Evolutionary conservation across 371 early-diverging fungal genomes (phyloP).

Genomic region (Saksenaea vasiformis): DNA sequence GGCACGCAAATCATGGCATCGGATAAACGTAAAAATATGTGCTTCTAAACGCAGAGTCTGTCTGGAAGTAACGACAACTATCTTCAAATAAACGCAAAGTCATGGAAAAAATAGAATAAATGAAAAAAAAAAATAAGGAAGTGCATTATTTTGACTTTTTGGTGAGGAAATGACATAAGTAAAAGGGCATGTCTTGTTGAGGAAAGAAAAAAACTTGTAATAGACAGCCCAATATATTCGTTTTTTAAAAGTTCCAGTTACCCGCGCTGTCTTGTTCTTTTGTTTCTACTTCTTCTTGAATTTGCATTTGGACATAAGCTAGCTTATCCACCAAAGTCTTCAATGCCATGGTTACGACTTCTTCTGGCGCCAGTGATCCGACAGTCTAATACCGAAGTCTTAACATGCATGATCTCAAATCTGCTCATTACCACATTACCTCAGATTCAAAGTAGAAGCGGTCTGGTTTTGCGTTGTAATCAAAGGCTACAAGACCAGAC

Average conservation of each 20-base stretch:
- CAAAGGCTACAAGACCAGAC: constrained; percentile 62
- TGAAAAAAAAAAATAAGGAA: not conserved
- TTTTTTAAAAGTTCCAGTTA: constrained; percentile 25
- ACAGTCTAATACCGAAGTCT: constrained; percentile 54
- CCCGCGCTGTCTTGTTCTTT: constrained; percentile 39
- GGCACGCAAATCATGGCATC: too few relatives aligned
- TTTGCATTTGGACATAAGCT: constrained; percentile 73
- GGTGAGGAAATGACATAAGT: too few relatives aligned
- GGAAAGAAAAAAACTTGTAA: not conserved
- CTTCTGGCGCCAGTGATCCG: constrained; percentile 88
- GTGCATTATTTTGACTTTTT: not conserved
- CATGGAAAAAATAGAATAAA: too few relatives aligned
- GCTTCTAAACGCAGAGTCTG: too few relatives aligned
- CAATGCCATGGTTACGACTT: constrained; percentile 81
- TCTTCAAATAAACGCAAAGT: too few relatives aligned
- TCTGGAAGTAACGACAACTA: too few relatives aligned
- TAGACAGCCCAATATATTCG: not conserved
- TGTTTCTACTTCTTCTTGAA: constrained; percentile 64
- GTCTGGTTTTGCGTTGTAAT: constrained; percentile 84
- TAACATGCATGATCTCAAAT: not conserved
- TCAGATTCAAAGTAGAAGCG: constrained; percentile 91
- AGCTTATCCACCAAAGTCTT: constrained; percentile 84
- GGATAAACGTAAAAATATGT: too few relatives aligned
- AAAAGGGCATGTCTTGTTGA: not conserved
- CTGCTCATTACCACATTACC: constrained; percentile 33